phyloP scores from a whole-genome alignment of 2,329 filamentous ascomycete genomes.

The Nemania abortiva region DNA sequence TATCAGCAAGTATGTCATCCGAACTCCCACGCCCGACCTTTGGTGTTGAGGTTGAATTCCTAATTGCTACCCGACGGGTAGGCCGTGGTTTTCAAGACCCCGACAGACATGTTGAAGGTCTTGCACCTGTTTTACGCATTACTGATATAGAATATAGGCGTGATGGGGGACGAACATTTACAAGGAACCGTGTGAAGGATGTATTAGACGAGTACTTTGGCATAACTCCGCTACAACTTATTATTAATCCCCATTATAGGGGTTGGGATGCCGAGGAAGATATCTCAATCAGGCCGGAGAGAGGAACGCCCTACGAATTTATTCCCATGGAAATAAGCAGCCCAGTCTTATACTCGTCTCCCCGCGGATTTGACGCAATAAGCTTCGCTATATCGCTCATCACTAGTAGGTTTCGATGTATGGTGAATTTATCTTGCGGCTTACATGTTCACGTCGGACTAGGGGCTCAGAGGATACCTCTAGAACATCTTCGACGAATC shows the following conservation, averaged over 20 bases:
- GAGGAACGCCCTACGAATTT: not conserved
- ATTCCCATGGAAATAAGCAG: constrained; percentile 34
- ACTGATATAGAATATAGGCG: not conserved
- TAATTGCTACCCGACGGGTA: not conserved
- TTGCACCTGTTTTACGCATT: constrained; percentile 18
- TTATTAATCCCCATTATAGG: not conserved
- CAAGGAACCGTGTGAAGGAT: not conserved
- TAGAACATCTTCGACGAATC: constrained; percentile 37
- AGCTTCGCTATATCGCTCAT: constrained; percentile 24
- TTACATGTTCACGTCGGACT: constrained; percentile 45
- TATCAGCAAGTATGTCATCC: not conserved
- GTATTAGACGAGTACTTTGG: constrained; percentile 12
- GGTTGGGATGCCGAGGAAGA: not conserved
- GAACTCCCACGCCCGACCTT: constrained; percentile 11
- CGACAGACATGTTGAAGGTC: not conserved
- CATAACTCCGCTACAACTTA: not conserved
- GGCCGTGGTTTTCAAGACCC: not conserved
- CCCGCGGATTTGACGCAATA: constrained; percentile 33
- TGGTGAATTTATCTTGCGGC: constrained; percentile 35
- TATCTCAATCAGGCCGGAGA: not conserved
- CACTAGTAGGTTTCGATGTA: constrained; percentile 28
- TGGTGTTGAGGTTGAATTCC: constrained; percentile 26
- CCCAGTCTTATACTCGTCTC: constrained; percentile 30
- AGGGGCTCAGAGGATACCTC: constrained; percentile 26
- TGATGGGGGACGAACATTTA: not conserved